phyloP scores from a whole-genome alignment of 2,329 filamentous ascomycete genomes.

The Apiospora malaysiana region DNA sequence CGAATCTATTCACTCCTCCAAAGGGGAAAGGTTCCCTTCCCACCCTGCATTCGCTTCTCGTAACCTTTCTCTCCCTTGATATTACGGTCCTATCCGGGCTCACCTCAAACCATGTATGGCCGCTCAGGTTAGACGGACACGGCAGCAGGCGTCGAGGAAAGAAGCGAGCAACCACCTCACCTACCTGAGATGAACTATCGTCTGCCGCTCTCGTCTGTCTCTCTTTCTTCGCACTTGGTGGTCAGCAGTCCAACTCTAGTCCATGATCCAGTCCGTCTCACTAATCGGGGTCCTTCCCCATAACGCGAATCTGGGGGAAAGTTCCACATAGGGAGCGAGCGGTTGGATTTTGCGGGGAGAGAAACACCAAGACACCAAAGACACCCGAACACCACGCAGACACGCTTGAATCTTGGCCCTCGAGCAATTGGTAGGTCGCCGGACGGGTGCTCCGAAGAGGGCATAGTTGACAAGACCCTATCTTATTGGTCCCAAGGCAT shows the following conservation, averaged over 20 bases:
- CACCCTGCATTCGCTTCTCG: neutral
- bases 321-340: neutral
- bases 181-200: neutral
- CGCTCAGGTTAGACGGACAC: neutral
- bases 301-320: neutral
- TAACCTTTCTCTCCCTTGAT: neutral
- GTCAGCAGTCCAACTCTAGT: neutral
- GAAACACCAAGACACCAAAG: too few relatives aligned
- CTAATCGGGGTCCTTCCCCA: neutral
- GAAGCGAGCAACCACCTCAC: neutral
- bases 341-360: neutral
- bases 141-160: neutral
- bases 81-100: neutral
- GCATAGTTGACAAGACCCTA: conserved; percentile 3
- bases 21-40: neutral
- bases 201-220: neutral
- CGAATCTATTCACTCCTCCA: neutral
- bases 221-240: neutral
- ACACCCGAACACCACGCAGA: neutral
- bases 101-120: neutral
- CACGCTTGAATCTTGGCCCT: neutral
- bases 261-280: neutral
- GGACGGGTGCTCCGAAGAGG: neutral
- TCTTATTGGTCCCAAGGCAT: neutral
- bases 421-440: neutral